Evolutionary conservation across 352 stramenopile species (phyloP).

Genomic region (Phytophthora meadii): DNA sequence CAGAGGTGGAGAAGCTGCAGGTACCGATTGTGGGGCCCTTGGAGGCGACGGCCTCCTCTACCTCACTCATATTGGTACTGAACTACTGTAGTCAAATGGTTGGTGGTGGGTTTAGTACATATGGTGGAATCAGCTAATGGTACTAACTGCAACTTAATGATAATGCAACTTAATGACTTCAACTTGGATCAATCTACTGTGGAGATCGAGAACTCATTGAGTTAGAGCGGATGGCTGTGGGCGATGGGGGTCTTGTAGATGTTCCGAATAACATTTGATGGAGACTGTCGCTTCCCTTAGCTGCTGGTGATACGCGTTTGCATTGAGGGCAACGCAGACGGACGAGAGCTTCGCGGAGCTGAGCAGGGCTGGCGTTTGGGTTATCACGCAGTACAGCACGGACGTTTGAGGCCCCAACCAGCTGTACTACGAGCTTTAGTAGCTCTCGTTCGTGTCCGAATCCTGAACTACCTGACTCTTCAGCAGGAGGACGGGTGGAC

Average conservation of each 20-base stretch:
- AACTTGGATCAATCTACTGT: slow-evolving; percentile 1
- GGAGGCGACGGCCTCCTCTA: slow-evolving; percentile 26
- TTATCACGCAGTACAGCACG: slow-evolving; percentile 24
- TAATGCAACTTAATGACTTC: slow-evolving; percentile 16
- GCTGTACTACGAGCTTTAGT: slow-evolving; percentile 28
- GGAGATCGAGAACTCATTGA: slow-evolving; percentile 8
- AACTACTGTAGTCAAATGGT: not conserved
- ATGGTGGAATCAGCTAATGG: slow-evolving; percentile 3
- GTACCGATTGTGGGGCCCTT: slow-evolving; percentile 31
- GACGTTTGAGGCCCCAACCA: slow-evolving; percentile 30
- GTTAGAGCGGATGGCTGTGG: slow-evolving; percentile 22
- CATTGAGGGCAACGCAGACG: slow-evolving; percentile 23
- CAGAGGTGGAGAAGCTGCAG: not conserved
- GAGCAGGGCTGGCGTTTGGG: slow-evolving; percentile 21
- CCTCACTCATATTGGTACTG: slow-evolving; percentile 11
- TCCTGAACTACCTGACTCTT: slow-evolving; percentile 22
- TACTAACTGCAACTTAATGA: slow-evolving; percentile 7
- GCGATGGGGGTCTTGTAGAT: slow-evolving; percentile 10
- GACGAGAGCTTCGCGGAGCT: slow-evolving; percentile 22
- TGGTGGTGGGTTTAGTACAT: slow-evolving; percentile 3
- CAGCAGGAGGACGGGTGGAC: not conserved
- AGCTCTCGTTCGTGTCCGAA: slow-evolving; percentile 27
- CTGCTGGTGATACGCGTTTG: slow-evolving; percentile 1
- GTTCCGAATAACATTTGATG: slow-evolving; percentile 27
- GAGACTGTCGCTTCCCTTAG: slow-evolving; percentile 18